Conservation (phyloP, 106 monocot species). For the Acorus calamus region DNA sequence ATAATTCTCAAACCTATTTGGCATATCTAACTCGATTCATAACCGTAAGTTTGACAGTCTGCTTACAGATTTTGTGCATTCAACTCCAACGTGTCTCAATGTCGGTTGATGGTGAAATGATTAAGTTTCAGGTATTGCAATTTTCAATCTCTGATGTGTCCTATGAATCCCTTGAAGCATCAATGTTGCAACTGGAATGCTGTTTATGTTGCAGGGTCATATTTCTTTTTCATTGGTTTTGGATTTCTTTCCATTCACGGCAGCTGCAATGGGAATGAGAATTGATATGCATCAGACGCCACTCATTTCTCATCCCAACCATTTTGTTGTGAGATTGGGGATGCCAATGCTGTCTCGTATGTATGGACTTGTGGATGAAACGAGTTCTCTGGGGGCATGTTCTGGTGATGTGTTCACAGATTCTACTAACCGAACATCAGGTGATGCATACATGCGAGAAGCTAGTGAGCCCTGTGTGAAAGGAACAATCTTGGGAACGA, state of each 20-base stretch:
- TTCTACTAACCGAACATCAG: constrained; percentile 2
- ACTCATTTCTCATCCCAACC: constrained; percentile 4
- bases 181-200: neutral
- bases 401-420: constrained; percentile 4
- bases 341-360: constrained; percentile 14
- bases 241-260: constrained; percentile 40
- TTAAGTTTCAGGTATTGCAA: constrained; percentile 57
- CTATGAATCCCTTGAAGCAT: too few relatives aligned
- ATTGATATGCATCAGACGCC: constrained; percentile 8
- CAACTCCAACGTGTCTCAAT: constrained; percentile 80
- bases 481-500: too few relatives aligned
- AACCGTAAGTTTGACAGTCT: constrained; percentile 1
- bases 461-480: neutral
- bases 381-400: neutral
- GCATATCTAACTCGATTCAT: neutral
- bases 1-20: neutral
- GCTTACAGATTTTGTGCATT: constrained; percentile 69
- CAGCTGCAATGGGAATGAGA: constrained; percentile 13
- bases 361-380: constrained; percentile 9
- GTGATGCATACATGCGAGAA: neutral
- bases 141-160: too few relatives aligned
- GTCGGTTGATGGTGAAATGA: constrained; percentile 44
- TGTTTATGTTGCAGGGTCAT: constrained; percentile 34
- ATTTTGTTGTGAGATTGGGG: constrained; percentile 11
- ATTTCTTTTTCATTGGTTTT: constrained; percentile 57